Conservation (phyloP, 2,329 filamentous ascomycete species). For the Colletotrichum nymphaeae region DNA sequence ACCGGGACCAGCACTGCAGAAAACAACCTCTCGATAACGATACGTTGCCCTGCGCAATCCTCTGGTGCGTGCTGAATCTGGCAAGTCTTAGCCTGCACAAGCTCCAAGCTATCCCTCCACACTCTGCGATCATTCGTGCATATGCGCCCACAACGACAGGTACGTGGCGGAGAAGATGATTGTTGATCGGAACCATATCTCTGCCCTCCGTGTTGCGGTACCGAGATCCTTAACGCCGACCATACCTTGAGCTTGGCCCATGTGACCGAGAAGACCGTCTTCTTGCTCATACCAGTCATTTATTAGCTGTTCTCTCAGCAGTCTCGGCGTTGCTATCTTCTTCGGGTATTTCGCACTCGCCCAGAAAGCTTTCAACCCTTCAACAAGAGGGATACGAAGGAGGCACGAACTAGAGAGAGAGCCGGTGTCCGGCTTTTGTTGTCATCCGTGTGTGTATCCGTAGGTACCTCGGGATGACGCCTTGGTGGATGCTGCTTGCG, state of each 20-base stretch:
- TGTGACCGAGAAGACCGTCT: not conserved
- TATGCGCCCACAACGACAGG: conserved; percentile 25
- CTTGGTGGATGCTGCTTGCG: conserved; percentile 17
- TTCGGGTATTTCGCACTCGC: not conserved
- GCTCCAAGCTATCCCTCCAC: conserved; percentile 14
- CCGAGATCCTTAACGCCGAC: not conserved
- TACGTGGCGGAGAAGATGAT: conserved; percentile 17
- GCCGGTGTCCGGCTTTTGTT: not conserved
- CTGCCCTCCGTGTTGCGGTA: not conserved
- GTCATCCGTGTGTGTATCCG: not conserved
- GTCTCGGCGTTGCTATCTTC: not conserved
- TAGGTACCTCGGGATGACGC: conserved; percentile 25
- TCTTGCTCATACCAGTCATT: not conserved
- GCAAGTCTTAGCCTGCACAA: conserved; percentile 26
- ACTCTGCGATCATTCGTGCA: conserved; percentile 30
- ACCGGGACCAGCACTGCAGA: not conserved
- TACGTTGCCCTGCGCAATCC: conserved; percentile 7
- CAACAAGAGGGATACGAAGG: not conserved
- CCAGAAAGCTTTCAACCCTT: not conserved
- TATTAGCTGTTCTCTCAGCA: not conserved
- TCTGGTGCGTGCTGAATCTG: conserved; percentile 17
- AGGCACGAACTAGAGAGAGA: not conserved
- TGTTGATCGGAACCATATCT: conserved; percentile 17
- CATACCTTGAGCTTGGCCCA: not conserved
- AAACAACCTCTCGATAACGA: not conserved